These are phyloP conservation scores for Penicillium alfredii DNA, from an alignment of 495 filamentous ascomycete species.

Conservation along the genomic window DNA sequence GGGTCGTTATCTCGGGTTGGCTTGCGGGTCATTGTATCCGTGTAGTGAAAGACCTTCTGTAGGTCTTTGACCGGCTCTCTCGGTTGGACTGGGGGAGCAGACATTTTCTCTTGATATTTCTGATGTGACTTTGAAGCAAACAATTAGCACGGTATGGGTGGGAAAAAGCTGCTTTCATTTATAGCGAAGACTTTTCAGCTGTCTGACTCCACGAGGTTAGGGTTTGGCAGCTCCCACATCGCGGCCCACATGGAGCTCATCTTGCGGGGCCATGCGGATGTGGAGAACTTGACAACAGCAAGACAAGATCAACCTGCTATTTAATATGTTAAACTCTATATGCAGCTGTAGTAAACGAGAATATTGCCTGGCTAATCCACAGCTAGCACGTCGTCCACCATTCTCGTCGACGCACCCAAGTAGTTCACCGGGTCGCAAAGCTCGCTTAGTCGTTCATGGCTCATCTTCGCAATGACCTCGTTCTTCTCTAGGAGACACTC, in stretches of 20 bases:
- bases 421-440: conserved; percentile 49
- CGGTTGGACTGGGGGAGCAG: conserved; percentile 20
- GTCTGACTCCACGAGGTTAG: background rate
- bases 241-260: conserved; percentile 8
- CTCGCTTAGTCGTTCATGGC: conserved; percentile 26
- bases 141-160: too few species aligned
- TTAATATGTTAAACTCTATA: too few species aligned
- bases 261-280: conserved; percentile 13
- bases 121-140: too few species aligned
- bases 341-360: too few species aligned
- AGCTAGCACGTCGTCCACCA: conserved; percentile 48
- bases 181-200: too few species aligned
- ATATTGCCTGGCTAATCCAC: conserved; percentile 11
- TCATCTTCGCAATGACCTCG: conserved; percentile 37
- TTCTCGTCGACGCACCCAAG: conserved; percentile 38
- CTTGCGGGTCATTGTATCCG: conserved; percentile 36
- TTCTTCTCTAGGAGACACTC: conserved; percentile 33
- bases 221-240: background rate
- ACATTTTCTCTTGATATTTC: too few species aligned
- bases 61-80: conserved; percentile 31
- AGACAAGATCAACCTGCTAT: too few species aligned
- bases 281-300: too few species aligned
- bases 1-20: conserved; percentile 41
- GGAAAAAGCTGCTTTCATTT: too few species aligned
- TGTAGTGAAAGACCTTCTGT: conserved; percentile 40